These are phyloP conservation scores for Plasmopara viticola DNA, from an alignment of 352 stramenopile species.

Conservation along the genomic window DNA sequence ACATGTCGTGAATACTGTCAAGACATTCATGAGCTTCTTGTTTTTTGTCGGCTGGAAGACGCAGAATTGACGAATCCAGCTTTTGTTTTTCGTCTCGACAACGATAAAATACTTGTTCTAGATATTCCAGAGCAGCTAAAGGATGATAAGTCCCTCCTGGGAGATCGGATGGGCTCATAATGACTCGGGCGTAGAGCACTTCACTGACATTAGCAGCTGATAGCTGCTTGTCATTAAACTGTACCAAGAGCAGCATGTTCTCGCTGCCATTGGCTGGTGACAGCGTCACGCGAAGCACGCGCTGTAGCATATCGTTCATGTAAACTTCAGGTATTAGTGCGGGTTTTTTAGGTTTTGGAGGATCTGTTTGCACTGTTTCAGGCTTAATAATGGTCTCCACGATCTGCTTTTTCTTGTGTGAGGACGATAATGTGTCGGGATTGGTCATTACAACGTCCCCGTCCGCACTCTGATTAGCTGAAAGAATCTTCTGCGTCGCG, in stretches of 20 bases:
- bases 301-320: slow-evolving; percentile 74
- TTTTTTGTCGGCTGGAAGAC: slow-evolving; percentile 42
- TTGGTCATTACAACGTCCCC: slow-evolving; percentile 22
- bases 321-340: slow-evolving; percentile 37
- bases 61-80: slow-evolving; percentile 56
- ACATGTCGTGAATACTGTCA: slow-evolving; percentile 59
- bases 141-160: slow-evolving; percentile 46
- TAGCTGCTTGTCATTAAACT: slow-evolving; percentile 29
- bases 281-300: slow-evolving; percentile 59
- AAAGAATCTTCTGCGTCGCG: slow-evolving; percentile 7
- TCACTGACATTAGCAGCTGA: slow-evolving; percentile 46
- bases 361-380: slow-evolving; percentile 12
- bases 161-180: slow-evolving; percentile 47
- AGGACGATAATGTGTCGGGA: background rate
- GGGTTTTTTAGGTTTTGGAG: slow-evolving; percentile 35
- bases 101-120: slow-evolving; percentile 72
- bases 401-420: slow-evolving; percentile 17
- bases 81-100: slow-evolving; percentile 66
- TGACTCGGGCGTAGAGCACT: slow-evolving; percentile 64
- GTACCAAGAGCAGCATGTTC: slow-evolving; percentile 35
- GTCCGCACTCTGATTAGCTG: slow-evolving; percentile 16
- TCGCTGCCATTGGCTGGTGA: slow-evolving; percentile 15
- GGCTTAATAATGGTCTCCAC: slow-evolving; percentile 8
- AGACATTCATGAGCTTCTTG: slow-evolving; percentile 45
- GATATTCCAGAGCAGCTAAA: slow-evolving; percentile 54